Evolutionary conservation across 768 basidiomycete genomes (phyloP).

Genomic region (Suillus americanus): DNA sequence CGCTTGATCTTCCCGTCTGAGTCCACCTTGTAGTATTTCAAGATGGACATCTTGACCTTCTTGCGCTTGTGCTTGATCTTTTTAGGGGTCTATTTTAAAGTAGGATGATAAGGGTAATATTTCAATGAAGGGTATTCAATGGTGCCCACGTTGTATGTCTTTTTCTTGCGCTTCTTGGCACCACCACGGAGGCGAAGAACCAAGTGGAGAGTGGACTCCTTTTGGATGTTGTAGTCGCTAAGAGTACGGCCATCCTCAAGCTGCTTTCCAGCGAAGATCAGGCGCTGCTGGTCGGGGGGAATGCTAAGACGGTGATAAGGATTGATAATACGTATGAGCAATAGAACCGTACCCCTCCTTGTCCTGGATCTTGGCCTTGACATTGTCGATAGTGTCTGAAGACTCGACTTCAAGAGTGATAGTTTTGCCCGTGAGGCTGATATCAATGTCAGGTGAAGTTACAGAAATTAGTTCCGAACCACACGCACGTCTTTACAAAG

Average conservation of each 20-base stretch:
- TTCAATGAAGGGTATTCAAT: not conserved
- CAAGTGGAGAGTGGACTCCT: constrained; percentile 97
- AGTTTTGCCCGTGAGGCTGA: constrained; percentile 96
- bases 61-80: constrained; percentile 99
- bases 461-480: constrained; percentile 1
- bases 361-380: constrained; percentile 97
- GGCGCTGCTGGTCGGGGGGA: constrained; percentile 92
- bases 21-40: constrained; percentile 99
- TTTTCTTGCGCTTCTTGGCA: constrained; percentile 99
- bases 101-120: constrained; percentile 9
- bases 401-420: constrained; percentile 98
- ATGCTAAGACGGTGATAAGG: constrained; percentile 48
- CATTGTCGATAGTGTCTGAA: constrained; percentile 97
- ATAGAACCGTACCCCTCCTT: constrained; percentile 76
- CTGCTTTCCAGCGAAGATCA: constrained; percentile 99
- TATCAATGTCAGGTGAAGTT: constrained; percentile 5
- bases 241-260: constrained; percentile 98
- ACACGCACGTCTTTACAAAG: constrained; percentile 91
- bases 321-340: not conserved
- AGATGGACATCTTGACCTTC: constrained; percentile 99
- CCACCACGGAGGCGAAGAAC: constrained; percentile 98
- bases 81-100: constrained; percentile 78
- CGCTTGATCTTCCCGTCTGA: constrained; percentile 99
- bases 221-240: constrained; percentile 97
- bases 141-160: constrained; percentile 90